Evolutionary conservation across 176 grass and related monocot genomes (phyloP).

Genomic region (Lolium perenne): DNA sequence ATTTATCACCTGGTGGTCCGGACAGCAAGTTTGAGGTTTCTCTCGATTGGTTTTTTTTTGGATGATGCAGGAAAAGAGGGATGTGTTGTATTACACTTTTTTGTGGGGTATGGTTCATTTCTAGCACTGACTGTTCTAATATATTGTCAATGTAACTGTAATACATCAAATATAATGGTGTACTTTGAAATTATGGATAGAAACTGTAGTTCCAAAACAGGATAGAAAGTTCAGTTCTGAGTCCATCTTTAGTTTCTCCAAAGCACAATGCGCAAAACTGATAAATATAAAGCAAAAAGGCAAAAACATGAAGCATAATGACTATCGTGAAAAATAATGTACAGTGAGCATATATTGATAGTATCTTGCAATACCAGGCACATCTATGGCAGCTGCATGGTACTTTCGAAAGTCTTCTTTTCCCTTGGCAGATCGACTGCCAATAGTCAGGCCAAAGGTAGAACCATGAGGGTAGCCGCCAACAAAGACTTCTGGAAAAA

Average conservation of each 20-base stretch:
- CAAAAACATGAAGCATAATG: background rate
- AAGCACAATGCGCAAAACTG: constrained; percentile 1
- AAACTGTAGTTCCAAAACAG: background rate
- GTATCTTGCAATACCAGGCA: constrained; percentile 73
- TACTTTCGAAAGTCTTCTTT: constrained; percentile 92
- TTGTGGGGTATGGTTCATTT: constrained; percentile 3
- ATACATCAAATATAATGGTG: background rate
- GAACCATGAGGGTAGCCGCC: constrained; percentile 90
- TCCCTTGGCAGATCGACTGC: constrained; percentile 73
- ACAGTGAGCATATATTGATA: background rate
- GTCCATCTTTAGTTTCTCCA: background rate
- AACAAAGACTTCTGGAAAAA: constrained; percentile 94
- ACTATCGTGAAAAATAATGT: constrained; percentile 1
- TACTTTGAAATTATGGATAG: background rate
- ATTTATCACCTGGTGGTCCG: background rate
- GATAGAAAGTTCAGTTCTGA: constrained; percentile 2
- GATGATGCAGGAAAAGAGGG: background rate
- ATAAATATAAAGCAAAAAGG: constrained; percentile 17
- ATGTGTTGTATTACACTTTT: background rate
- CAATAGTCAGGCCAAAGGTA: constrained; percentile 81
- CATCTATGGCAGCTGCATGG: constrained; percentile 81
- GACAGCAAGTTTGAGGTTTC: background rate
- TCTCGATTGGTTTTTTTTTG: background rate
- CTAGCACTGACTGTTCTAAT: background rate
- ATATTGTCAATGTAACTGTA: background rate